phyloP scores from a whole-genome alignment of 2,329 filamentous ascomycete genomes.

The Neurospora sp. region DNA sequence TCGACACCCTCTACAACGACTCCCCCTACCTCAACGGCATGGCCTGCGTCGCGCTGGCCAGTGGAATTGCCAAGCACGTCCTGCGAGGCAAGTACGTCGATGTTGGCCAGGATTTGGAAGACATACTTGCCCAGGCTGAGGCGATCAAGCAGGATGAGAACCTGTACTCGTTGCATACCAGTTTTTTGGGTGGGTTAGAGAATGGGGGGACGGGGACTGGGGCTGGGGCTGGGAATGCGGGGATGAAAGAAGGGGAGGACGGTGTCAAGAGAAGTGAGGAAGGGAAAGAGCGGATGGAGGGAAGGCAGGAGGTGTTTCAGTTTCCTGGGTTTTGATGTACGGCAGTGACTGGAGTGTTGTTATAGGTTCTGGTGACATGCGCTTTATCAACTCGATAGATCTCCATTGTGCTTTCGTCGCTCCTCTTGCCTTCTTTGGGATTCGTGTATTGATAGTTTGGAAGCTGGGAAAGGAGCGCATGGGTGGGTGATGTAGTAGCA shows the following conservation, averaged over 20 bases:
- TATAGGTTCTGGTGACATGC: no score
- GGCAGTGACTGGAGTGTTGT: no score
- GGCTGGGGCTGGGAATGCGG: constrained; percentile 8
- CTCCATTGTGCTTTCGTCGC: no score
- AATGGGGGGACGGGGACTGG: constrained; percentile 12
- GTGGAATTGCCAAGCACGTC: constrained; percentile 18
- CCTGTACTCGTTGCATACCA: constrained; percentile 19
- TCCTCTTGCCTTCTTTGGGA: no score
- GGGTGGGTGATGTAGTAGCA: no score
- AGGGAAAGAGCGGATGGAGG: not conserved
- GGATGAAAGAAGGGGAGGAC: not conserved
- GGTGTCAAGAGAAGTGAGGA: not conserved
- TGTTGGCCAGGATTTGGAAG: constrained; percentile 22
- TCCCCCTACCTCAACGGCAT: constrained; percentile 25
- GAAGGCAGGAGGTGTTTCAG: constrained; percentile 8
- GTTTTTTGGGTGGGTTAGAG: constrained; percentile 17
- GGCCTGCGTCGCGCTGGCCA: constrained; percentile 23
- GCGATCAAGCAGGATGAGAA: constrained; percentile 14
- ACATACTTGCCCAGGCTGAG: constrained; percentile 17
- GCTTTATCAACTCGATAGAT: no score
- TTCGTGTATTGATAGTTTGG: no score
- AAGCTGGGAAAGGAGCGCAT: no score
- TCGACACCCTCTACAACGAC: constrained; percentile 21
- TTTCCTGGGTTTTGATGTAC: constrained; percentile 14
- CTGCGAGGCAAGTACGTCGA: constrained; percentile 22